Percentiles rank a stretch among this genome's conserved stretches.
These are phyloP conservation scores for Phytopythium ostracodes DNA, from an alignment of 352 stramenopile species.

Conservation along the genomic window DNA sequence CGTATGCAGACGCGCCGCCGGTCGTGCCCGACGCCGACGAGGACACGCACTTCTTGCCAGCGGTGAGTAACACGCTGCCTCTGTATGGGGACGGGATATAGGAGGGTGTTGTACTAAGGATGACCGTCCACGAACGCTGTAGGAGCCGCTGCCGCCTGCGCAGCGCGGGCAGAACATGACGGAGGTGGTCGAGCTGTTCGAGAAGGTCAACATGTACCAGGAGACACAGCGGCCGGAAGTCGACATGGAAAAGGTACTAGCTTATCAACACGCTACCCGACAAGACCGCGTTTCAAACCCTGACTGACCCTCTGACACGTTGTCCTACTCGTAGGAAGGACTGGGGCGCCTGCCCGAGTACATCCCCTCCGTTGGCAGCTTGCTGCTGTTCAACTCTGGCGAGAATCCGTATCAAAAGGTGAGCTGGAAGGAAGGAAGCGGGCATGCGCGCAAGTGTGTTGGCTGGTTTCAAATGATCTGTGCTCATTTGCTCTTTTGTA, in stretches of 20 bases:
- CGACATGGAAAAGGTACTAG: conserved; percentile 66
- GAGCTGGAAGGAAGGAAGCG: neutral
- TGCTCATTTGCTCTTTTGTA: neutral
- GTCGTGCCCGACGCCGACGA: conserved; percentile 66
- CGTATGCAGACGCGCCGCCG: conserved; percentile 70
- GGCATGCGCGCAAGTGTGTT: neutral
- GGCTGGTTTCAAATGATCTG: neutral
- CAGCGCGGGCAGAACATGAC: conserved; percentile 77
- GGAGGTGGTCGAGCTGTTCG: conserved; percentile 79
- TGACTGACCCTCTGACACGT: neutral
- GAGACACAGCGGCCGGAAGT: conserved; percentile 67
- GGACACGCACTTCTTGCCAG: conserved; percentile 79
- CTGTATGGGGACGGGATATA: neutral
- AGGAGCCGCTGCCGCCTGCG: conserved; percentile 65
- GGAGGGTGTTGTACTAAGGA: neutral
- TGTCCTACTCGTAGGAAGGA: conserved; percentile 38
- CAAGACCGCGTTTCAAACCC: neutral
- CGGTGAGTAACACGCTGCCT: conserved; percentile 16
- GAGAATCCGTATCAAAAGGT: conserved; percentile 89
- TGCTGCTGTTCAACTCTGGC: conserved; percentile 85
- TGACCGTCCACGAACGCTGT: neutral
- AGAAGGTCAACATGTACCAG: conserved; percentile 79
- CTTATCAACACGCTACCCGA: neutral
- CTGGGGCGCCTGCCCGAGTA: conserved; percentile 76
- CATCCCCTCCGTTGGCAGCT: conserved; percentile 74